phyloP scores from a whole-genome alignment of 805 yeast species.

The Candida yuanshanica region DNA sequence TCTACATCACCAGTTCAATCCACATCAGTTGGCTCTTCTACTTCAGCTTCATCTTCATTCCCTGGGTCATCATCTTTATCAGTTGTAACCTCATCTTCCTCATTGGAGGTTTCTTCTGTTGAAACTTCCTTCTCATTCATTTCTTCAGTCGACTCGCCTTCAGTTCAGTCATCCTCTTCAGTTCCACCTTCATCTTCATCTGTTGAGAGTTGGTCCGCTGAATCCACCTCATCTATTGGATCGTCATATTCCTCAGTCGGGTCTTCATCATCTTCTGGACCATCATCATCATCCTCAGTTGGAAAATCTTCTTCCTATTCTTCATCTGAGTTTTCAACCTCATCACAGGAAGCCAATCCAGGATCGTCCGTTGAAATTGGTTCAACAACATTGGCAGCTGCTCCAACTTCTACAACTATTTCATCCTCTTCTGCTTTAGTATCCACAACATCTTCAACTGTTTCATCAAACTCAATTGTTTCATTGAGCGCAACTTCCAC shows the following conservation, averaged over 20 bases:
- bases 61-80: too few species aligned
- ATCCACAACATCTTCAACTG: background rate
- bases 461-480: background rate
- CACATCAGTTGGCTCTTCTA: too few species aligned
- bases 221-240: background rate
- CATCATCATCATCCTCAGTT: background rate
- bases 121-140: too few species aligned
- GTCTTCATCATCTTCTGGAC: background rate
- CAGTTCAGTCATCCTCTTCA: background rate
- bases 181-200: background rate
- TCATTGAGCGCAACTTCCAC: too few species aligned
- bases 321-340: constrained; percentile 1
- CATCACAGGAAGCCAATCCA: too few species aligned
- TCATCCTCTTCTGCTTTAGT: background rate
- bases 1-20: too few species aligned
- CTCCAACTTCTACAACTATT: background rate
- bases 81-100: too few species aligned
- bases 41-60: too few species aligned
- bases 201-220: too few species aligned
- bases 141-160: background rate
- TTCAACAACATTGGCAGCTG: background rate
- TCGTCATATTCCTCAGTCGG: constrained; percentile 1
- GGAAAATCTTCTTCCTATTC: background rate
- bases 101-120: too few species aligned
- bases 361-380: too few species aligned